These are phyloP conservation scores for Cynara cardunculus DNA, from an alignment of 129 eudicot species.

Conservation along the genomic window DNA sequence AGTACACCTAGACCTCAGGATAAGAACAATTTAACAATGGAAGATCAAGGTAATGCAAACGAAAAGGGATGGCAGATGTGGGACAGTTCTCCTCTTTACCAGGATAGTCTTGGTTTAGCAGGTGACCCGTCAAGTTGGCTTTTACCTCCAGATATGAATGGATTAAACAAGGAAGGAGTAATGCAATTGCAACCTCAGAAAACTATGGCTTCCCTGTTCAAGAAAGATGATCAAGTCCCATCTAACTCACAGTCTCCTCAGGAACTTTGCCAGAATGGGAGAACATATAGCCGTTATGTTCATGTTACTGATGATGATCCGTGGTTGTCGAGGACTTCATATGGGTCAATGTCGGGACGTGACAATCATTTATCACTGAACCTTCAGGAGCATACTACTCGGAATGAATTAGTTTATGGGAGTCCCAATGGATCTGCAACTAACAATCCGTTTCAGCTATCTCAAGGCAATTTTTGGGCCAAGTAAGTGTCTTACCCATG, in stretches of 20 bases:
- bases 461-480: conserved; percentile 62
- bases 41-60: conserved; percentile 29
- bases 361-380: conserved; percentile 35
- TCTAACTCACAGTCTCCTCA: conserved; percentile 42
- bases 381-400: conserved; percentile 31
- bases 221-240: conserved; percentile 51
- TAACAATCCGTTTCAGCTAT: conserved; percentile 43
- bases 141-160: conserved; percentile 47
- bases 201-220: conserved; percentile 81
- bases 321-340: conserved; percentile 43
- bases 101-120: conserved; percentile 55
- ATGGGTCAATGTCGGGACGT: conserved; percentile 31
- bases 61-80: conserved; percentile 87
- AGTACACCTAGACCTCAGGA: conserved; percentile 44
- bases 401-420: conserved; percentile 50
- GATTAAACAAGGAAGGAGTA: conserved; percentile 44
- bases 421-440: conserved; percentile 44
- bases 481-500: conserved; percentile 50
- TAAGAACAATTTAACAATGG: conserved; percentile 15
- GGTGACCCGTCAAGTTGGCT: conserved; percentile 65
- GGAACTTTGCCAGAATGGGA: conserved; percentile 37
- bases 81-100: conserved; percentile 66
- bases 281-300: conserved; percentile 26
- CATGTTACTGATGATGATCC: conserved; percentile 49
- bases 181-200: conserved; percentile 49